These are phyloP conservation scores for Collybia mongolica DNA, from an alignment of 768 basidiomycete species.

Conservation along the genomic window DNA sequence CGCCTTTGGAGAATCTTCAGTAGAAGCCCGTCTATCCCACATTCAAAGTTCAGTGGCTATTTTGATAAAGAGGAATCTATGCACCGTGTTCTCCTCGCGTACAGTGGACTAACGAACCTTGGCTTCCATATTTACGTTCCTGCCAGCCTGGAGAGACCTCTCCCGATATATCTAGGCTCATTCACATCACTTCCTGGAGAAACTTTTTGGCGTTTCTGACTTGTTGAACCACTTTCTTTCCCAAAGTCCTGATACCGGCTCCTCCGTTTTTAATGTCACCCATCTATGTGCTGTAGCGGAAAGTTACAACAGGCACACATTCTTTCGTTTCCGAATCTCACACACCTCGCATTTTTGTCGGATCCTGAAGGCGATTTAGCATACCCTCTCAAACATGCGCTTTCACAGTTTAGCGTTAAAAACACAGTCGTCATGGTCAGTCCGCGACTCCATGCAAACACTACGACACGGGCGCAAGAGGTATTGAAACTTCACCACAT, in stretches of 20 bases:
- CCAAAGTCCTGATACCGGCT: not conserved
- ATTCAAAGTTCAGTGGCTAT: not conserved
- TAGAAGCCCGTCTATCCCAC: not conserved
- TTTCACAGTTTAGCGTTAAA: conserved; percentile 7
- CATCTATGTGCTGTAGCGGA: not conserved
- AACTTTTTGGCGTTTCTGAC: conserved; percentile 1
- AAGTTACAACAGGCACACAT: conserved; percentile 1
- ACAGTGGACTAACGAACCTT: conserved; percentile 11
- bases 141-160: conserved; percentile 3
- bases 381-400: conserved; percentile 4
- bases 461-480: not conserved
- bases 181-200: conserved; percentile 3
- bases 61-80: conserved; percentile 3
- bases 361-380: conserved; percentile 5
- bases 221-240: not conserved
- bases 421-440: conserved; percentile 14
- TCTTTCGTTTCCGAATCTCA: not conserved
- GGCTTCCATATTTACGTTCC: conserved; percentile 10
- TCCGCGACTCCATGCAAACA: not conserved
- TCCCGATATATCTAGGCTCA: not conserved
- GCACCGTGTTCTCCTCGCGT: conserved; percentile 1
- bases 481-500: conserved; percentile 6
- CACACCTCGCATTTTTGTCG: conserved; percentile 6
- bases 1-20: too few species aligned
- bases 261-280: not conserved